These are phyloP conservation scores for Gossypium turneri DNA, from an alignment of 345 rosid genomes.

Conservation along the genomic window DNA sequence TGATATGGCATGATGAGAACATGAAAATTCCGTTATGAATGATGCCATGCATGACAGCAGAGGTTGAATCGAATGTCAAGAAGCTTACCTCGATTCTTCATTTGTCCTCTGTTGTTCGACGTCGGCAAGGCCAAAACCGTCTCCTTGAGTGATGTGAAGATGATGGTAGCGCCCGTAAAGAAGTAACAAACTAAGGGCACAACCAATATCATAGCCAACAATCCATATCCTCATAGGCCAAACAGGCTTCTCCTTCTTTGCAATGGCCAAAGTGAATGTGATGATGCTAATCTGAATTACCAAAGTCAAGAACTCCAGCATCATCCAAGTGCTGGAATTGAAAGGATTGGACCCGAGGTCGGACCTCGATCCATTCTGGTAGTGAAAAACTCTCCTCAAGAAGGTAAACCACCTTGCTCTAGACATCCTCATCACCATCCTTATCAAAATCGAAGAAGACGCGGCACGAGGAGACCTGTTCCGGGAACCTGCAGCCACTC, in stretches of 20 bases:
- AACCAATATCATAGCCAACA: conserved; percentile 75
- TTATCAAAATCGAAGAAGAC: conserved; percentile 45
- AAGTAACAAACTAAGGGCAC: conserved; percentile 60
- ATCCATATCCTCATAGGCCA: conserved; percentile 97
- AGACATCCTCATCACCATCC: conserved; percentile 74
- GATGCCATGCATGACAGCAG: too few relatives aligned
- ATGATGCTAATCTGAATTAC: conserved; percentile 58
- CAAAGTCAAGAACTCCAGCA: conserved; percentile 71
- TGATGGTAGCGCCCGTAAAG: conserved; percentile 76
- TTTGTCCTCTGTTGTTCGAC: conserved; percentile 66
- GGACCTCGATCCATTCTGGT: conserved; percentile 52
- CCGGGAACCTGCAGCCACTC: conserved; percentile 24
- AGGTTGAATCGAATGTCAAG: background rate
- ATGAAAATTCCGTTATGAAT: background rate
- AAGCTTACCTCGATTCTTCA: conserved; percentile 74
- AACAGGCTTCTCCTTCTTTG: conserved; percentile 67
- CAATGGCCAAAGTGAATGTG: conserved; percentile 61
- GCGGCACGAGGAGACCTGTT: conserved; percentile 44
- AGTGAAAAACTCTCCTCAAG: conserved; percentile 92
- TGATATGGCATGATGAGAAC: background rate
- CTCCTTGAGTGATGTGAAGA: conserved; percentile 35
- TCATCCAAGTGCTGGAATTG: conserved; percentile 84
- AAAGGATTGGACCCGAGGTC: conserved; percentile 92
- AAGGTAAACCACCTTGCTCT: conserved; percentile 93
- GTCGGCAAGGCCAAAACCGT: conserved; percentile 48